Evolutionary conservation across 176 grass and related monocot genomes (phyloP), one percentile per base, ranked within the genome.

Genomic region (Cymbopogon citratus): DNA sequence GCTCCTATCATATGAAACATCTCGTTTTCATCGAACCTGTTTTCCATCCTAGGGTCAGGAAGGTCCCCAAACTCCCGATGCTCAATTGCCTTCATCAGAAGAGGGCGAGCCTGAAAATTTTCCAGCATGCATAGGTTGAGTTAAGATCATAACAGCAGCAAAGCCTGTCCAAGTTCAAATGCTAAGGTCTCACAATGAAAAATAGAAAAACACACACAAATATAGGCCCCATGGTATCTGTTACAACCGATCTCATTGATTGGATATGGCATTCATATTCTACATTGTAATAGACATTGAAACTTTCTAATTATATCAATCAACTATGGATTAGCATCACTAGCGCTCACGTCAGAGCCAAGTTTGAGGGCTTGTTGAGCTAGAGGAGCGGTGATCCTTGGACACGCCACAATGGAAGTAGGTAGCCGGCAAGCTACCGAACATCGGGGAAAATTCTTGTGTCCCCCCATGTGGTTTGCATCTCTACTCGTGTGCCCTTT

Each of bases 1-100:
- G 93, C 89, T 73, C 94, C 93, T 14, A 99, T 93, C 93, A 99
- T 93, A 39, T 83, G 83, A 67, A 84, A 88, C 93, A 96, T 96
- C 69, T 96, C 93, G 36, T 79, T 82, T 84, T 88, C 89, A 80
- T 90, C 80, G 18, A 87, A 99, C 12, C 86, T 96, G 39, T 74
- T 88, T 76, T 94, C 93, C 75, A 99, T 87, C 81, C 89, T 91
- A 34, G 89, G 89, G 75, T 99, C 97, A 18, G 91, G 91, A 46
- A 99, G 82, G 12, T 85, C 82, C 59, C 91, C 85, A 59, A 93
- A 93, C 31, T 92, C 85, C 84, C 71, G 81, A 79, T 83, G 87
- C 60, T 96, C 93, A 4, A 99, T 84, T 66, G 97, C 91, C 63
- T 84, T 71, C 21, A 89, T 74, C 28, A 99, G 81, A 75, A 85